Percentiles rank a stretch among this genome's conserved stretches.
Conservation (phyloP, 768 basidiomycete species). For the Phlebiopsis gigantea region DNA sequence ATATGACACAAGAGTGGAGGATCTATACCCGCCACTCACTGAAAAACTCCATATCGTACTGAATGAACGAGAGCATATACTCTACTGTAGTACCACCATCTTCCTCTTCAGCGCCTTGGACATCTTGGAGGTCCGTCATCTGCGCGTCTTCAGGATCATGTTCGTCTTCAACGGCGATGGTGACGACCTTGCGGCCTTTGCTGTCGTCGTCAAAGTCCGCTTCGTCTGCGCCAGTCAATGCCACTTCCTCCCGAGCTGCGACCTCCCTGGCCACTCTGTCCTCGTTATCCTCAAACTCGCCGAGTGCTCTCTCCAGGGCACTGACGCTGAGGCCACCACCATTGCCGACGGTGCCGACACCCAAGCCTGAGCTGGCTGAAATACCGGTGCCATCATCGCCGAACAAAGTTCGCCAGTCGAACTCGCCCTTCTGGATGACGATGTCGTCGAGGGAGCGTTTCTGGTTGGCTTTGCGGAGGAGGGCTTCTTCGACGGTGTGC, state of each 20-base stretch:
- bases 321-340: slow-evolving; percentile 38
- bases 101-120: slow-evolving; percentile 32
- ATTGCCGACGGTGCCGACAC: slow-evolving; percentile 61
- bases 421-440: slow-evolving; percentile 91
- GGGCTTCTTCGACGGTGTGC: slow-evolving; percentile 92
- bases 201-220: slow-evolving; percentile 48
- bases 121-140: slow-evolving; percentile 20
- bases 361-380: neutral
- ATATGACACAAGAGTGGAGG: neutral
- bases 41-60: slow-evolving; percentile 64
- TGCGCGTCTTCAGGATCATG: slow-evolving; percentile 7
- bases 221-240: slow-evolving; percentile 72
- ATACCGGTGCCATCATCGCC: slow-evolving; percentile 39
- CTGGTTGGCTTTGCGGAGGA: slow-evolving; percentile 97
- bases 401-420: slow-evolving; percentile 89
- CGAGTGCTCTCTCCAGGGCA: slow-evolving; percentile 70
- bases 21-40: slow-evolving; percentile 58
- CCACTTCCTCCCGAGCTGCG: slow-evolving; percentile 69
- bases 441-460: slow-evolving; percentile 87
- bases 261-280: slow-evolving; percentile 78
- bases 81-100: slow-evolving; percentile 77
- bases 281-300: slow-evolving; percentile 83
- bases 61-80: slow-evolving; percentile 74
- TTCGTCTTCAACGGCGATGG: slow-evolving; percentile 23
- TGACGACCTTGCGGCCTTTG: neutral